These are phyloP conservation scores for Rheum nobile DNA, from an alignment of 148 eudicot species.

Conservation along the genomic window DNA sequence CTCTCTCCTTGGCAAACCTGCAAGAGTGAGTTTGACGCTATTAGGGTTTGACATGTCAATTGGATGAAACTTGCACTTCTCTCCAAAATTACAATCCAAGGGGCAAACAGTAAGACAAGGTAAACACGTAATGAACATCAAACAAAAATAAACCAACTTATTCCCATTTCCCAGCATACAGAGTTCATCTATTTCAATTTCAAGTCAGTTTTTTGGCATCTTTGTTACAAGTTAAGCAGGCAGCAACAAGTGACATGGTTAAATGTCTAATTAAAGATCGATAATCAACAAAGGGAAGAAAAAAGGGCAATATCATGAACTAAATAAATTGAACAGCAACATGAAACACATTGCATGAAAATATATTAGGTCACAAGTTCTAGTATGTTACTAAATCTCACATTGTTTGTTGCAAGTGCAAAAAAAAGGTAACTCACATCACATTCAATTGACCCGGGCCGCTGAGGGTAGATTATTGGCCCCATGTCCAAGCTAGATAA, in stretches of 20 bases:
- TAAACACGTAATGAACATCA: background rate
- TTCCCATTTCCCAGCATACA: background rate
- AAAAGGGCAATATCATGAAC: background rate
- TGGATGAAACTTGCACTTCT: constrained; percentile 83
- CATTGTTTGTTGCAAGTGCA: background rate
- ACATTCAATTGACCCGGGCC: constrained; percentile 86
- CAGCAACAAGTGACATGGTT: background rate
- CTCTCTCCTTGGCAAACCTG: constrained; percentile 99
- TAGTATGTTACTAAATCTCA: background rate
- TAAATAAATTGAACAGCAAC: background rate
- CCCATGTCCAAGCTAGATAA: constrained; percentile 51
- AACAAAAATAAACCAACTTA: background rate
- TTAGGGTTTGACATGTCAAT: constrained; percentile 45
- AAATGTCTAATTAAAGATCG: background rate
- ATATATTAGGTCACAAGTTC: background rate
- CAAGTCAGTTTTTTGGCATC: background rate
- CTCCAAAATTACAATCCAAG: constrained; percentile 56
- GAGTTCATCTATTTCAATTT: background rate
- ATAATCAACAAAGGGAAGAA: background rate
- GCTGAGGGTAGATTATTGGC: constrained; percentile 54
- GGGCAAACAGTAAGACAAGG: background rate
- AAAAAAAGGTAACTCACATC: constrained; percentile 51
- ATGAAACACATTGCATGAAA: background rate
- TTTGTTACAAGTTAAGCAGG: background rate
- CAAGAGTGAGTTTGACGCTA: constrained; percentile 67